Evolutionary conservation across 2,329 filamentous ascomycete genomes (phyloP), one percentile per base, ranked within the genome.

Genomic region (Talaromyces piceae): DNA sequence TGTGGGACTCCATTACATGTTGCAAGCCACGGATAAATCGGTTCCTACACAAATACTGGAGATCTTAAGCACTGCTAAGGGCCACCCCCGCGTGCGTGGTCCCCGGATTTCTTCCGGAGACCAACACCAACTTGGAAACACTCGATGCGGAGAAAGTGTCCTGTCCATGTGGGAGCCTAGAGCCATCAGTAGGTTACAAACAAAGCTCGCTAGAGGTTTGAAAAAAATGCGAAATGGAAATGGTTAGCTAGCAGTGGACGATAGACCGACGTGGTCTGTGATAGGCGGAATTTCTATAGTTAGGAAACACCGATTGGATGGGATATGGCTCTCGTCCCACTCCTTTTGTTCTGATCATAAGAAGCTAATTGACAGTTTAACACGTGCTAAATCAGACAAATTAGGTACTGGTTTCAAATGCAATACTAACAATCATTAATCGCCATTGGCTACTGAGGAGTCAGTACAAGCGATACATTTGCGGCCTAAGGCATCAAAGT

Each of bases 281-380:
- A 52, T 48, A 43, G 50, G 50, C 22, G 45, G 50, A 30, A 52
- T 39, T 48, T 52, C 27, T 39, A 9, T 13, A 5, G 33, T 16
- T 9, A 39, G 37, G 22, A 33, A 52, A 37, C 28, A 45, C 50
- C 50, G 50, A 51, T 28, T 52, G 50, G 50, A 30, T 41, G 50
- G 45, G 43, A 30, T 44, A n/a, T n/a, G n/a, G n/a, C n/a, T n/a
- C n/a, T n/a, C n/a, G n/a, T n/a, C n/a, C n/a, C n/a, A n/a, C n/a
- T n/a, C n/a, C n/a, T n/a, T n/a, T n/a, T n/a, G n/a, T n/a, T n/a
- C n/a, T n/a, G n/a, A n/a, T n/a, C n/a, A n/a, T n/a, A n/a, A n/a
- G n/a, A n/a, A n/a, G n/a, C n/a, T n/a, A n/a, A n/a, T n/a, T n/a
- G n/a, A n/a, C n/a, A n/a, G n/a, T n/a, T n/a, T n/a, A n/a, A n/a